These are phyloP conservation scores for Diaporthe destruens DNA, from an alignment of 2,329 filamentous ascomycete species.

Conservation along the genomic window DNA sequence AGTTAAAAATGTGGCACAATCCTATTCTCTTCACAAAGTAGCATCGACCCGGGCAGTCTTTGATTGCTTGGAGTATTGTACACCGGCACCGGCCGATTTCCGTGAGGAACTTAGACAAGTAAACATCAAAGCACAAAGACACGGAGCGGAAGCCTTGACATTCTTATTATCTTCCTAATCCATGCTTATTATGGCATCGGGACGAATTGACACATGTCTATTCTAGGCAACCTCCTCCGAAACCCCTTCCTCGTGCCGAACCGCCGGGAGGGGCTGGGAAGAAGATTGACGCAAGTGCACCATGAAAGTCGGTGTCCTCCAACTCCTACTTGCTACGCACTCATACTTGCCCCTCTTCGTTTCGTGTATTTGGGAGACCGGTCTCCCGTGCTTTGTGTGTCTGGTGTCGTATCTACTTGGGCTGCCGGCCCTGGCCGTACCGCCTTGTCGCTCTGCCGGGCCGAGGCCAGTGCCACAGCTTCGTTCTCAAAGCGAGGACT, in stretches of 20 bases:
- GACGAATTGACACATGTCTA: background rate
- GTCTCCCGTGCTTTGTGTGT: background rate
- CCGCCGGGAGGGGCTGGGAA: too few relatives aligned
- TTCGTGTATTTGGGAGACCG: background rate
- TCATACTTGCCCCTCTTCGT: too few relatives aligned
- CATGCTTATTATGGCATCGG: background rate
- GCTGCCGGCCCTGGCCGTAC: background rate
- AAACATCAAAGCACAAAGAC: slow-evolving; percentile 1
- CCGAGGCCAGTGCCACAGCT: background rate
- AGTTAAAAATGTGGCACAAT: background rate
- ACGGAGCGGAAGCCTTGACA: background rate
- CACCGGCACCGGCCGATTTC: background rate
- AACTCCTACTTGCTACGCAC: too few relatives aligned
- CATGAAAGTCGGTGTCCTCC: background rate
- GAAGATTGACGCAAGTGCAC: background rate
- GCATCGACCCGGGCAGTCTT: background rate
- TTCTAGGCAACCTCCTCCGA: background rate
- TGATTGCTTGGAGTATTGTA: background rate
- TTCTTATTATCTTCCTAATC: background rate
- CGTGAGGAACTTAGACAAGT: background rate
- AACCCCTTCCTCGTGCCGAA: background rate
- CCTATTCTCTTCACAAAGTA: background rate
- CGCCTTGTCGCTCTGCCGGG: background rate
- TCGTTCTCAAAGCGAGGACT: background rate
- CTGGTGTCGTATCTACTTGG: too few relatives aligned